A percentile compares a stretch with the other conserved stretches of the same genome.
phyloP scores from a whole-genome alignment of 2,329 filamentous ascomycete species.

The Fusarium gaditjirri region DNA sequence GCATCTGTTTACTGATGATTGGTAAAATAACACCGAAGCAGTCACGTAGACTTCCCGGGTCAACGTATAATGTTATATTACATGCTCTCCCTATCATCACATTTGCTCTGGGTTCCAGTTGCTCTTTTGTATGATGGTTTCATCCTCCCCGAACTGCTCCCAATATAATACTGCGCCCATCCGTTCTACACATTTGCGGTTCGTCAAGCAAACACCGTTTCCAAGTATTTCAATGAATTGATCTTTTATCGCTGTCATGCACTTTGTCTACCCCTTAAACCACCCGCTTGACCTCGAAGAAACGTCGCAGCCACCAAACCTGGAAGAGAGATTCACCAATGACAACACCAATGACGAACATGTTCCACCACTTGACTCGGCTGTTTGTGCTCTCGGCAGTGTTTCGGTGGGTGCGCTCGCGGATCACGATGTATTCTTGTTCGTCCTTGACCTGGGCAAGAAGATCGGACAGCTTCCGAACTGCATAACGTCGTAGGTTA shows the following conservation, averaged over 20 bases:
- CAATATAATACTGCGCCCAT: slow-evolving; percentile 39
- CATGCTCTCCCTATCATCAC: slow-evolving; percentile 37
- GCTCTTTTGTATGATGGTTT: slow-evolving; percentile 28
- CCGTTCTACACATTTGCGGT: slow-evolving; percentile 23
- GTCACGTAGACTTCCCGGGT: neutral
- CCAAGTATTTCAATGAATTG: neutral
- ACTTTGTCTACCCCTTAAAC: slow-evolving; percentile 55
- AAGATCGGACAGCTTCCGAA: slow-evolving; percentile 84
- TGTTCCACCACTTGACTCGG: slow-evolving; percentile 99
- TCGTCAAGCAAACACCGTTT: slow-evolving; percentile 32
- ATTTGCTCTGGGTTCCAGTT: slow-evolving; percentile 25
- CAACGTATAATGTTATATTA: slow-evolving; percentile 36
- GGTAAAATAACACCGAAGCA: neutral
- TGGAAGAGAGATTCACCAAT: slow-evolving; percentile 95
- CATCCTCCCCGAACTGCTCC: slow-evolving; percentile 29
- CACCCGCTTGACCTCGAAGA: slow-evolving; percentile 87
- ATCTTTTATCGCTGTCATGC: slow-evolving; percentile 13
- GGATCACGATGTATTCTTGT: slow-evolving; percentile 94
- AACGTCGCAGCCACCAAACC: slow-evolving; percentile 99
- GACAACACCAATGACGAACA: slow-evolving; percentile 92
- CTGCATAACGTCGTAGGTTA: slow-evolving; percentile 55
- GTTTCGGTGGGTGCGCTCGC: slow-evolving; percentile 96
- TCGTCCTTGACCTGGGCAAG: slow-evolving; percentile 96
- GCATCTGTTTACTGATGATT: neutral
- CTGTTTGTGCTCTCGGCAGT: slow-evolving; percentile 98